Evolutionary conservation across 2,329 filamentous ascomycete species (phyloP).

Genomic region (Camillea tinctor): DNA sequence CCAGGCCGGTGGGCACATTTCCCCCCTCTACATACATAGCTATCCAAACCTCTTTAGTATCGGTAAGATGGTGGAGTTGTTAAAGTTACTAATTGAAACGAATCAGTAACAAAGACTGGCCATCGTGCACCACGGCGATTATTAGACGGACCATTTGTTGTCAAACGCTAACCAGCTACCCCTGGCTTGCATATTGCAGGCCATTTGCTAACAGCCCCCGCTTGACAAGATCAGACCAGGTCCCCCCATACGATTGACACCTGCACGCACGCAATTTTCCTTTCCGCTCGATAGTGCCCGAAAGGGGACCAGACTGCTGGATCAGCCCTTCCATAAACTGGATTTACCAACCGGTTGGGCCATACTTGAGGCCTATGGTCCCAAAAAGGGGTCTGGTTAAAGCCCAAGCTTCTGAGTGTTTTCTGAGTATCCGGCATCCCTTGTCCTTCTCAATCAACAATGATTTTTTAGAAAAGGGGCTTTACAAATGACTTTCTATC

Average conservation of each 20-base stretch:
- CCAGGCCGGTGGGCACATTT: not conserved
- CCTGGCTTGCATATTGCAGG: conserved; percentile 18
- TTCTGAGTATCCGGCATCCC: not conserved
- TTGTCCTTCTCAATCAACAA: not conserved
- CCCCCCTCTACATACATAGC: not conserved
- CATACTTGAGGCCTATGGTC: not conserved
- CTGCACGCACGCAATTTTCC: conserved; percentile 31
- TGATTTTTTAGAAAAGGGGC: not conserved
- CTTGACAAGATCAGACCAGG: conserved; percentile 1
- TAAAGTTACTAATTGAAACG: conserved; percentile 18
- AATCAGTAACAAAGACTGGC: conserved; percentile 13
- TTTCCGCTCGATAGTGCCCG: conserved; percentile 24
- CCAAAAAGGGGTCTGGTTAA: not conserved
- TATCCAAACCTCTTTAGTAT: conserved; percentile 2
- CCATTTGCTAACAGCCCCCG: conserved; percentile 8
- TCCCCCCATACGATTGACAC: conserved; percentile 8
- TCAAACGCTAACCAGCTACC: conserved; percentile 21
- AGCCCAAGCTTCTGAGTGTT: not conserved
- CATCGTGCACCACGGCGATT: conserved; percentile 9
- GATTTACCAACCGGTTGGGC: conserved; percentile 14
- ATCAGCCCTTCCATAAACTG: conserved; percentile 20
- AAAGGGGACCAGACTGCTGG: conserved; percentile 23
- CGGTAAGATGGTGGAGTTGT: conserved; percentile 13
- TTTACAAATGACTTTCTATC: not conserved
- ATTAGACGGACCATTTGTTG: conserved; percentile 7